Evolutionary conservation across 257 asterid genomes (phyloP), one percentile per base, ranked within the genome.

Genomic region (Solanum pennellii): DNA sequence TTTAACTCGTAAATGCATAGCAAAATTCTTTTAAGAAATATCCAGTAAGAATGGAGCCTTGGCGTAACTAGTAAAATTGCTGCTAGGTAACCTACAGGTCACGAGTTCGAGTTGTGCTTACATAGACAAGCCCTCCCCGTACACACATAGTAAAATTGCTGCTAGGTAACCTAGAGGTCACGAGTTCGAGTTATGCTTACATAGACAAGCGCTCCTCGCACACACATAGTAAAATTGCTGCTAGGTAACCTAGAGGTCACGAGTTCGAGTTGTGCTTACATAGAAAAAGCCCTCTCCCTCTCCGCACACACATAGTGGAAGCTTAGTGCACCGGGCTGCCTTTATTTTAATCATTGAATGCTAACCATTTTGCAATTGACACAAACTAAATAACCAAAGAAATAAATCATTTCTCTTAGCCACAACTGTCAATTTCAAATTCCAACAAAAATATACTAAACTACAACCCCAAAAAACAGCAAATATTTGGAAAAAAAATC

Each of bases 171-270:
- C 33, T 31, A 31, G 33, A 31, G 33, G 33, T 31, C 33, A 31
- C 33, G 33, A 31, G 33, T 31, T 31, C 33, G 33, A 31, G 33
- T 31, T 31, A 3, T 31, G 33, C 33, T 31, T 31, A 31, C 33
- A 3, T 31, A 31, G 33, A 31, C 2, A 31, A 2, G 33, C 33
- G 2, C 33, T 68, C 29, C 21, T 21, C 21, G 0, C 10, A 13
- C 4, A 13, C 9, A 0, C 39, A 68, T 1, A 1, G 35, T 1
- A n/a, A n/a, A n/a, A n/a, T n/a, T n/a, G n/a, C n/a, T n/a, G n/a
- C 10, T 37, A 27, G 0, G 18, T 27, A 14, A 25, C 35, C 73
- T 66, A n/a, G 23, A 23, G 15, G 31, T 23, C 71, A n/a, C 71
- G 7, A 14, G 35, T 65, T 65, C 1, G 35, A 25, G 20, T 2